Evolutionary conservation across 306 rosid genomes (phyloP), one percentile per base, ranked within the genome.

Genomic region (Dalbergia cochinchinensis): DNA sequence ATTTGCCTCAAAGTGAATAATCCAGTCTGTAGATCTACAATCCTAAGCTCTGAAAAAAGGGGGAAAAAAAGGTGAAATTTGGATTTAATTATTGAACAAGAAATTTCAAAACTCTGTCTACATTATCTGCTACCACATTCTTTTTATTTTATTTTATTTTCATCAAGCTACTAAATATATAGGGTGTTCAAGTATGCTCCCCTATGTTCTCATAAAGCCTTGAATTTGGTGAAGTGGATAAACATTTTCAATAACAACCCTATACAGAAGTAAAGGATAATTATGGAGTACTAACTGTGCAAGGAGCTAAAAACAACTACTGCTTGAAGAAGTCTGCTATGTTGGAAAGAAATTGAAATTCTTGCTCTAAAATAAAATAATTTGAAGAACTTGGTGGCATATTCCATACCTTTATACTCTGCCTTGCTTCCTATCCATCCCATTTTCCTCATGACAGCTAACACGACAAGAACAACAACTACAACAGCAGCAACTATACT

Each of bases 11-110:
- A 80, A 22, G 97, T 88, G 76, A 92, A 94, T 78, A 91, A 53
- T 81, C 97, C 99, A 5, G 91, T 94, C 81, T 90, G 97, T 84
- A 92, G 86, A 68, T 92, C 97, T 73, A 94, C 72, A 50, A 91
- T 95, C 81, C 87, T 87, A 73, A 94, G 91, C 83, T 92, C 99
- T 94, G 88, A 18, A 22, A 9, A 37, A 73, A 16, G 15, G 13
- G 3, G 5, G 19, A 63, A 18, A 26, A 64, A 60, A 47, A 20
- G 31, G 18, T n/a, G 9, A 65, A 78, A 35, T 64, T 63, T 73
- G 63, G 51, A 77, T 73, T 79, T 55, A 79, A 41, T 58, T 55
- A 77, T 76, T 79, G 57, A 82, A 33, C 35, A 66, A 65, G 59
- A 41, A 70, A 65, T 15, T 44, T 41, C 37, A 19, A 31, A 73